Conservation (phyloP, 2,329 filamentous ascomycete species). For the Fusarium pseudoanthophilum region DNA sequence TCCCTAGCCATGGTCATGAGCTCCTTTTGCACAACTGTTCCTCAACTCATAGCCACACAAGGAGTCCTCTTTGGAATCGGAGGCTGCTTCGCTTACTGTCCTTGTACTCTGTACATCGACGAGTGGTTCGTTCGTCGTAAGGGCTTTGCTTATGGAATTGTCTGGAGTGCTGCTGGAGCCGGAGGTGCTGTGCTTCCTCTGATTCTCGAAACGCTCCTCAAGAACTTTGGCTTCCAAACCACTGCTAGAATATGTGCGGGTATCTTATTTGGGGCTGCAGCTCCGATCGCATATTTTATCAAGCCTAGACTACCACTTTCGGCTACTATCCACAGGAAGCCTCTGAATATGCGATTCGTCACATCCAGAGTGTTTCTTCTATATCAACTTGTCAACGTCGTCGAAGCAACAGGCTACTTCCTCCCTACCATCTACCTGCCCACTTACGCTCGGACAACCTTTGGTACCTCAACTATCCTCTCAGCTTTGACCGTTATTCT, state of each 20-base stretch:
- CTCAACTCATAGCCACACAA: constrained; percentile 65
- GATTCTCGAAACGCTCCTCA: constrained; percentile 59
- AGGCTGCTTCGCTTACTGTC: constrained; percentile 62
- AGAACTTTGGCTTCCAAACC: constrained; percentile 55
- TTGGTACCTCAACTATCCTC: constrained; percentile 57
- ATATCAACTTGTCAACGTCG: constrained; percentile 64
- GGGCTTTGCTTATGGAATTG: constrained; percentile 64
- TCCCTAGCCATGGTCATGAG: constrained; percentile 59
- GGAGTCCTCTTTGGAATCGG: constrained; percentile 67
- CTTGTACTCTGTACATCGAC: constrained; percentile 64
- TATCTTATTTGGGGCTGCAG: constrained; percentile 58
- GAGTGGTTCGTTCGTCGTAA: constrained; percentile 61
- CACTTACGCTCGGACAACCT: constrained; percentile 59
- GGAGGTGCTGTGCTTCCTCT: constrained; percentile 61
- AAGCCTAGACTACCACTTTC: constrained; percentile 59
- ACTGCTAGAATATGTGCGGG: constrained; percentile 59
- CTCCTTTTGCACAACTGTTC: constrained; percentile 59
- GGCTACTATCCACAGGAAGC: constrained; percentile 43
- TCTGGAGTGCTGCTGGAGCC: constrained; percentile 52
- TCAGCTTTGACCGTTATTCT: constrained; percentile 64
- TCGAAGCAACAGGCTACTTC: constrained; percentile 68
- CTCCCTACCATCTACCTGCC: constrained; percentile 68
- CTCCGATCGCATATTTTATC: constrained; percentile 63
- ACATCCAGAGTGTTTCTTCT: constrained; percentile 62
- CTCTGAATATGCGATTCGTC: constrained; percentile 59